These are phyloP conservation scores for Coffea humblotiana DNA, from an alignment of 305 asterid species.

Conservation along the genomic window DNA sequence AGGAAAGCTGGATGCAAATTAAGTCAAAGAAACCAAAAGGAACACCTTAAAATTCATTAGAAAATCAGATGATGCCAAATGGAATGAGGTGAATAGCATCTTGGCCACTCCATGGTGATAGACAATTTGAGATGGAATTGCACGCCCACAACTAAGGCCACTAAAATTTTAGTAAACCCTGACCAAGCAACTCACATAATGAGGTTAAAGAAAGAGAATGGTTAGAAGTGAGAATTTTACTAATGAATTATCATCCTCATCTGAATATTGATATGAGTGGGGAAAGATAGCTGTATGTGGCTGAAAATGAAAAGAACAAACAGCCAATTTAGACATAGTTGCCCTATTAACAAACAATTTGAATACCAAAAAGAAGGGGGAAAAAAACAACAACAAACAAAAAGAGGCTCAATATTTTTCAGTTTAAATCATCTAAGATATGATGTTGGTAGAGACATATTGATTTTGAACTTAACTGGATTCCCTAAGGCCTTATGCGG, in stretches of 20 bases:
- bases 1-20: not conserved
- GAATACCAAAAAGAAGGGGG: constrained; percentile 4
- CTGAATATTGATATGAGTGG: constrained; percentile 43
- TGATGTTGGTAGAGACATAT: not conserved
- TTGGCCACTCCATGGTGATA: not conserved
- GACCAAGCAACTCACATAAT: not conserved
- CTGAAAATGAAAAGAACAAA: constrained; percentile 42
- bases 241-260: constrained; percentile 59
- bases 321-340: constrained; percentile 19
- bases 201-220: constrained; percentile 14
- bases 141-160: not conserved
- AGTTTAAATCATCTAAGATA: not conserved
- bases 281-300: constrained; percentile 83
- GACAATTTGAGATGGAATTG: not conserved
- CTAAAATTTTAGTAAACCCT: not conserved
- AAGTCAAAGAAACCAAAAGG: not conserved
- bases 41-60: not conserved
- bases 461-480: constrained; percentile 59
- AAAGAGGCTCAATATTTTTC: not conserved
- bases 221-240: constrained; percentile 42
- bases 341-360: constrained; percentile 10
- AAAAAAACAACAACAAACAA: too few species aligned
- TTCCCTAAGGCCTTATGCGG: constrained; percentile 78
- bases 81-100: not conserved
- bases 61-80: not conserved